A percentile compares a stretch with the other conserved stretches of the same genome.
phyloP scores from a whole-genome alignment of 257 asterid genomes.

The Forsythia viridissima region DNA sequence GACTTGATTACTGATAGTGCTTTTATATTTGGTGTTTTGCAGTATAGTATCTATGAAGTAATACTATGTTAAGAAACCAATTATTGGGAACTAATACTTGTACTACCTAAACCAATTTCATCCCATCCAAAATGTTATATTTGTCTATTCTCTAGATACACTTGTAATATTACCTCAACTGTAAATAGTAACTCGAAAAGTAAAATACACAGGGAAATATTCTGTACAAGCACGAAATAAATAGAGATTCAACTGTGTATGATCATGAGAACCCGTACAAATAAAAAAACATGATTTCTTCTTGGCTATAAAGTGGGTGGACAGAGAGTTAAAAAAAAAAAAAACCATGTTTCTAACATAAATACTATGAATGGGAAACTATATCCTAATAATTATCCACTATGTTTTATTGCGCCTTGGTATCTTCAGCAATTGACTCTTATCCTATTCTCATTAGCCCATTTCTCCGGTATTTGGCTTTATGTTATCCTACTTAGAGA shows the following conservation, averaged over 20 bases:
- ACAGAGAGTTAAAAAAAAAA: no score
- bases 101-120: neutral
- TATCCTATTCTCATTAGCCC: no score
- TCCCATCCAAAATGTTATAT: neutral
- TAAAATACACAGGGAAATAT: no score
- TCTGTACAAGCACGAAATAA: neutral
- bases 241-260: no score
- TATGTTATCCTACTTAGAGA: neutral
- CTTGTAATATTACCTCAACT: neutral
- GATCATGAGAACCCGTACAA: neutral
- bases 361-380: no score
- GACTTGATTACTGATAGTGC: neutral
- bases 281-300: neutral
- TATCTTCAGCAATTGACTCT: no score
- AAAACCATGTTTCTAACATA: no score
- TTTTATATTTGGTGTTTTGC: neutral
- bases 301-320: neutral
- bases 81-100: neutral
- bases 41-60: neutral
- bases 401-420: no score
- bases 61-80: neutral
- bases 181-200: neutral
- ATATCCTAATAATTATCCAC: no score
- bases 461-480: neutral
- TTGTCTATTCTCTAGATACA: neutral